Evolutionary conservation across 805 yeast species (phyloP).

Genomic region (Yarrowia divulgata): DNA sequence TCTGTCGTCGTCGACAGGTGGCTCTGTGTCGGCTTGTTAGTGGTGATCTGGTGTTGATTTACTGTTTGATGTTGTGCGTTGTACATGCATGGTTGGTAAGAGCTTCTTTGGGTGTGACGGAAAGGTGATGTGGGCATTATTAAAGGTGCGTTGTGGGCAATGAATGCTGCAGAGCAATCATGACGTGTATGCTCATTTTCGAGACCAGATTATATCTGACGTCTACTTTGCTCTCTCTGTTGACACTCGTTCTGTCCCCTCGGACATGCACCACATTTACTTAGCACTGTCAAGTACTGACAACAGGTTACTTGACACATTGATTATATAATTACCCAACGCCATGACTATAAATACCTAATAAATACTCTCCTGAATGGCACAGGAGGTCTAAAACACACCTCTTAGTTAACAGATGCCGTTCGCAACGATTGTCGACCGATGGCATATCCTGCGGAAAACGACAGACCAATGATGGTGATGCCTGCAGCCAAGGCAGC

Average conservation of each 20-base stretch:
- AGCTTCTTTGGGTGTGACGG: not conserved
- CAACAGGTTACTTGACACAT: not conserved
- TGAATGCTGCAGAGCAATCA: too few relatives aligned
- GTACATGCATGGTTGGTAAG: constrained; percentile 1
- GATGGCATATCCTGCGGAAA: constrained; percentile 45
- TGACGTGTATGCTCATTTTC: too few relatives aligned
- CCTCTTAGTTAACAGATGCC: constrained; percentile 12
- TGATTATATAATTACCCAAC: constrained; percentile 34
- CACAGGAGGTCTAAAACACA: too few relatives aligned
- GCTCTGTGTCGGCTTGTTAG: not conserved
- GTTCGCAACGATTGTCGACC: constrained; percentile 40
- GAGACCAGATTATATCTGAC: too few relatives aligned
- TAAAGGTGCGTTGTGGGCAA: too few relatives aligned
- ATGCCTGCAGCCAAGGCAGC: constrained; percentile 41
- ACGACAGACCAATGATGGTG: constrained; percentile 43
- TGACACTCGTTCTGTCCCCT: too few relatives aligned
- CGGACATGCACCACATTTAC: too few relatives aligned
- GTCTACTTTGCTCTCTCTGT: too few relatives aligned
- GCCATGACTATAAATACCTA: constrained; percentile 10
- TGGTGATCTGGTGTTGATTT: not conserved
- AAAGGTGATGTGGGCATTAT: not conserved
- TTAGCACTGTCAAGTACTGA: too few relatives aligned
- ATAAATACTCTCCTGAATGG: not conserved
- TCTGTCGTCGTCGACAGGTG: not conserved
- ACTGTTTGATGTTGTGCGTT: constrained; percentile 26